Evolutionary conservation across 2,329 filamentous ascomycete genomes (phyloP), one percentile per base, ranked within the genome.

Genomic region (Sporothrix curviconia): DNA sequence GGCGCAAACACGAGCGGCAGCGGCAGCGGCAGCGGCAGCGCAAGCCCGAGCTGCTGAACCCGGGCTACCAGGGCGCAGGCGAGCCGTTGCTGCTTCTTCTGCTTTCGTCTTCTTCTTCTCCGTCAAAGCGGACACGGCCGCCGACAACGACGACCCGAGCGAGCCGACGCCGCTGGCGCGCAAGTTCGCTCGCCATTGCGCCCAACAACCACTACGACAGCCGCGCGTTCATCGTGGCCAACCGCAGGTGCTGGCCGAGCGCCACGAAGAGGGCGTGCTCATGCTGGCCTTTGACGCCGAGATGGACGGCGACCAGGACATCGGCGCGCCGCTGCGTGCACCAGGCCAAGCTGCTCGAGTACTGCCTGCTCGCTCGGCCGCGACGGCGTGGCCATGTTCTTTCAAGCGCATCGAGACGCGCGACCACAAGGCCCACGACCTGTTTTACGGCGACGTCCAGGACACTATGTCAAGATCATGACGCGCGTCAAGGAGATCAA

Each of bases 381-480:
- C 63, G 90, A 97, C 66, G 92, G 92, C 22, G 91, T 96, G 8
- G 82, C 84, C 6, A 75, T 97, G 30, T 99, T 99, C 78, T 99
- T n/a, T 99, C 81, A 95, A 94, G 75, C 87, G 92, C 58, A 92
- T 99, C 70, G 94, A 89, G 22, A 95, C 89, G 3, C 84, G 84
- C 65, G 89, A 87, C 32, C 92, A 99, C 72, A 87, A 96, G 73
- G 95, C 94, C 7, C 86, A 89, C 66, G 90, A 89, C 44, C 81
- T 97, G 44, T 99, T 99, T 77, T 84, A 82, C 69, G 92, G 96
- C 71, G 94, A 99, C 69, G 92, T 99, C 44, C 87, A 90, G 67
- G 85, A 86, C 39, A 97, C 92, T 96, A 95, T 72, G 78, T 79
- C 66, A 84, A 86, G 55, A 97, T 99, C 71, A 85, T 84, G 66